Conservation (phyloP, 2,329 filamentous ascomycete genomes). For the Chrysosporium queenslandicum region DNA sequence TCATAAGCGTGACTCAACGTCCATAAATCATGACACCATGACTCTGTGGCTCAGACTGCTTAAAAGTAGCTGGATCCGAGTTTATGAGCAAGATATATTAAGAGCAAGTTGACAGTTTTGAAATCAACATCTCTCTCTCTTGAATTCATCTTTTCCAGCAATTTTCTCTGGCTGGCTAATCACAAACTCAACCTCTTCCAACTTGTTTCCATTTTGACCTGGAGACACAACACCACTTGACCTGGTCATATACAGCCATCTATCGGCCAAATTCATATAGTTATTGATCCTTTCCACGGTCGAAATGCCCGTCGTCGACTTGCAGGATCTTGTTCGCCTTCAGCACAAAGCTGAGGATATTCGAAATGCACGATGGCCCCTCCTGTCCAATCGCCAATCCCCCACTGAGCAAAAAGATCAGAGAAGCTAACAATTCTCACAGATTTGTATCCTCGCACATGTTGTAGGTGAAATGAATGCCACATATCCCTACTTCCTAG, state of each 20-base stretch:
- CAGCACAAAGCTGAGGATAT: constrained; percentile 82
- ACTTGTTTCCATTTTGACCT: too few species aligned
- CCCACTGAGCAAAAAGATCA: constrained; percentile 22
- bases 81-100: background rate
- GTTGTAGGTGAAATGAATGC: constrained; percentile 49
- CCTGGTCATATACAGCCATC: background rate
- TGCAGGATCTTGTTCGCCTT: constrained; percentile 81
- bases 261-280: background rate
- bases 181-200: too few species aligned
- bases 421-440: constrained; percentile 27
- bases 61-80: background rate
- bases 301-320: constrained; percentile 81
- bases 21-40: background rate
- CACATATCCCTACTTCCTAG: background rate
- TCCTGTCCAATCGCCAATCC: constrained; percentile 21
- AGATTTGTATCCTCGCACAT: constrained; percentile 93
- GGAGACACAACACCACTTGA: background rate
- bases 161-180: too few species aligned
- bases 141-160: background rate
- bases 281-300: background rate
- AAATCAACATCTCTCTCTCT: background rate
- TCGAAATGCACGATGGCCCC: constrained; percentile 62
- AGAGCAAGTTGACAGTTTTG: background rate
- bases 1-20: background rate
- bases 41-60: background rate